Evolutionary conservation across 768 basidiomycete genomes (phyloP), one percentile per base, ranked within the genome.

Genomic region (Ephemerocybe angulata): DNA sequence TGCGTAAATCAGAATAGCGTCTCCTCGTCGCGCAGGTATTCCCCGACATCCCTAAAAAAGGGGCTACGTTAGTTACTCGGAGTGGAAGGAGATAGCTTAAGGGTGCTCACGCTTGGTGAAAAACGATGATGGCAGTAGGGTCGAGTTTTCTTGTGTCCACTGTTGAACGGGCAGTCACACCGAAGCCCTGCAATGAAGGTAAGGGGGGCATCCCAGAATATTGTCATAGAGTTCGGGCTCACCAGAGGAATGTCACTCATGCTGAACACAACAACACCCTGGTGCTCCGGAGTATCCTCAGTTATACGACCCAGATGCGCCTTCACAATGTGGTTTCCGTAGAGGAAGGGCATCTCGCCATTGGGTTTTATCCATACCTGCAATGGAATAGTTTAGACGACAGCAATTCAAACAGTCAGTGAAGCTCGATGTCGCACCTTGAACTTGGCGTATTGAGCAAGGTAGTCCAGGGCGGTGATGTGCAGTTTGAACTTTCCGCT

Each of bases 331-430:
- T 99, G 95, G 67, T 99, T 99, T 54, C 97, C 97, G 65, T 99
- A 99, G 33, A 99, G 75, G 80, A 96, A 99, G 1, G 97, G 97
- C 88, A 99, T 96, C 73, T 99, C 97, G 65, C 97, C 97, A 60
- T 98, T 96, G 24, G 95, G 88, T 71, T 99, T 99, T 68, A 99
- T 93, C 97, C 97, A 99, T 17, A 98, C 83, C 96, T 98, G 56
- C 3, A 22, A 54, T 31, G 54, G 38, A 35, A 28, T 17, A 21
- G 46, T 15, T 49, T 38, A 27, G 40, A 3, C 21, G 35, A 38
- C 29, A 17, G 25, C 17, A 46, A 21, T 56, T 25, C 55, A 24
- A 17, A n/a, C 24, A 13, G 27, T 33, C 43, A 28, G 37, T 30
- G 4, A 19, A 27, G 10, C n/a, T 43, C 28, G 33, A 47, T 53